Percentiles rank a stretch among this genome's conserved stretches.
Conservation (phyloP, 2,329 filamentous ascomycete genomes). For the Paecilomyces niveus region DNA sequence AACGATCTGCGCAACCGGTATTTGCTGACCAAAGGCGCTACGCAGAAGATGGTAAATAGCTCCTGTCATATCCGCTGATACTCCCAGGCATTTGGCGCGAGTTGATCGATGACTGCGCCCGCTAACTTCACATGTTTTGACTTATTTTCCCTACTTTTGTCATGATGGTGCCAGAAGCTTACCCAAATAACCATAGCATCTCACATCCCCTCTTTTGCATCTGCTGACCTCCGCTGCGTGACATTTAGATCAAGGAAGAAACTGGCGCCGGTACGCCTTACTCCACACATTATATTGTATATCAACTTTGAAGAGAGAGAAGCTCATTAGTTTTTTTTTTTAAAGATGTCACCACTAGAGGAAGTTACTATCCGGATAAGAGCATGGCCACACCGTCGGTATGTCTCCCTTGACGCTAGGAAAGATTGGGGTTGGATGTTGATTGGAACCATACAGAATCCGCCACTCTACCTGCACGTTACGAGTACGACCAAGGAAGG, state of each 20-base stretch:
- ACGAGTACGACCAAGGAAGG: conserved; percentile 88
- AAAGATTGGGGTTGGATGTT: conserved; percentile 2
- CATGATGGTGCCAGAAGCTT: conserved; percentile 61
- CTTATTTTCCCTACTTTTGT: conserved; percentile 27
- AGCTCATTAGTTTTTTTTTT: conserved; percentile 49
- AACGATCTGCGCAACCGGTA: conserved; percentile 97
- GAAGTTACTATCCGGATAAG: conserved; percentile 95
- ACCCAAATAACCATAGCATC: conserved; percentile 58
- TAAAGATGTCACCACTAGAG: conserved; percentile 97
- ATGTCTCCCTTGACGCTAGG: conserved; percentile 35
- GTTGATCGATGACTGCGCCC: conserved; percentile 28
- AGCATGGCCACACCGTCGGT: conserved; percentile 91
- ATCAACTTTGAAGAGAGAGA: conserved; percentile 43
- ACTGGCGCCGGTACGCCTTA: conserved; percentile 95
- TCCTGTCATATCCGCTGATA: conserved; percentile 65
- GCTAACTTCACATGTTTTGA: conserved; percentile 22
- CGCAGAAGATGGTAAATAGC: conserved; percentile 99
- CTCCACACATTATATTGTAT: conserved; percentile 36
- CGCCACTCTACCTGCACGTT: conserved; percentile 88
- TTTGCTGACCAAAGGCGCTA: conserved; percentile 90
- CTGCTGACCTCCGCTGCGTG: conserved; percentile 87
- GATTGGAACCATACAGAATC: conserved; percentile 54
- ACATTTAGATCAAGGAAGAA: conserved; percentile 97
- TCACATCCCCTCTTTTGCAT: conserved; percentile 64
- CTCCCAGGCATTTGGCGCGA: conserved; percentile 38